These are phyloP conservation scores for Emmonsiellopsis sp. DNA, from an alignment of 2,329 filamentous ascomycete genomes.

Conservation along the genomic window DNA sequence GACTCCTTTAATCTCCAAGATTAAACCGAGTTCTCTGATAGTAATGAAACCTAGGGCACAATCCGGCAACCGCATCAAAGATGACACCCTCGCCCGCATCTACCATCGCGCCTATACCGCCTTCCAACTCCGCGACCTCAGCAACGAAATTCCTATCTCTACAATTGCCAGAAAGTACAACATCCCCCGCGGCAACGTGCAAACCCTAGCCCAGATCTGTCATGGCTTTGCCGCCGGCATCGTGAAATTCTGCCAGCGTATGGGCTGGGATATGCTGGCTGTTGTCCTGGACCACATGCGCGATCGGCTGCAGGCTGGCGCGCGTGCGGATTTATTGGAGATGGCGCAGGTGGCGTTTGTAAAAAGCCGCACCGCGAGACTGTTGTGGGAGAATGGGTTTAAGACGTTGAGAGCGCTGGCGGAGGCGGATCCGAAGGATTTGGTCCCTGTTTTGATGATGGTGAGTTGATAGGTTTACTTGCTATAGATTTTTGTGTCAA, in stretches of 20 bases:
- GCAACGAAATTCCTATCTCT: constrained; percentile 65
- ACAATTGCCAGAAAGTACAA: constrained; percentile 61
- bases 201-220: constrained; percentile 64
- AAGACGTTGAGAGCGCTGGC: constrained; percentile 58
- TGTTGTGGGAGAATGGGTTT: constrained; percentile 70
- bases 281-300: constrained; percentile 67
- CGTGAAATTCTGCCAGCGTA: constrained; percentile 68
- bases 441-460: constrained; percentile 64
- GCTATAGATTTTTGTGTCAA: too few relatives aligned
- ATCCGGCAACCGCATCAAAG: constrained; percentile 52
- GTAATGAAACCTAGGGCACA: constrained; percentile 45
- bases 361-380: constrained; percentile 63
- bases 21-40: background rate
- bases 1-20: background rate
- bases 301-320: constrained; percentile 63
- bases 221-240: constrained; percentile 71
- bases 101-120: constrained; percentile 67
- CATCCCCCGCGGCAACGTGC: constrained; percentile 59
- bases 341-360: constrained; percentile 64
- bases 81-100: constrained; percentile 51
- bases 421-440: constrained; percentile 57
- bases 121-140: constrained; percentile 67
- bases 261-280: constrained; percentile 66
- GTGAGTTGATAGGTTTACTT: constrained; percentile 27
- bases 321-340: constrained; percentile 59